Evolutionary conservation across 192 early-diverging fungal genomes (phyloP).

Genomic region (Rhizoclosmatium globosum): DNA sequence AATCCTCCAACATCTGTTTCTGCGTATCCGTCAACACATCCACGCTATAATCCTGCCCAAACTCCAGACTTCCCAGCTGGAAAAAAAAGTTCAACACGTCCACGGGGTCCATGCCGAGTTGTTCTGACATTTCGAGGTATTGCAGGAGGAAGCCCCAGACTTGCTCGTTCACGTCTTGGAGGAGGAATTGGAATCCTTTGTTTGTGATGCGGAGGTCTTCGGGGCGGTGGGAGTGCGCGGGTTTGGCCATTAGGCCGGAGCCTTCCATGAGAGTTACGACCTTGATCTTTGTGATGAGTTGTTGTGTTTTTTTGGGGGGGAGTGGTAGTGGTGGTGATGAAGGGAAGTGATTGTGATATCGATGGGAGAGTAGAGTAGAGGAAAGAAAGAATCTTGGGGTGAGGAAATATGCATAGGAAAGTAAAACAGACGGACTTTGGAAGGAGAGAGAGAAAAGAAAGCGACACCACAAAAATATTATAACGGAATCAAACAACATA

Average conservation of each 20-base stretch:
- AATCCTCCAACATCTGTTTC: slow-evolving; percentile 83
- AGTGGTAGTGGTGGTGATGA: background rate
- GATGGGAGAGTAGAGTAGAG: no score
- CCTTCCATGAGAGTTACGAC: slow-evolving; percentile 57
- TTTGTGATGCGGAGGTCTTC: slow-evolving; percentile 80
- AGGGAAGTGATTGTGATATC: no score
- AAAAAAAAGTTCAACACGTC: slow-evolving; percentile 95
- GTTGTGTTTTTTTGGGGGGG: no score
- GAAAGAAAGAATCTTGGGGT: no score
- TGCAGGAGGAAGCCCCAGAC: slow-evolving; percentile 96
- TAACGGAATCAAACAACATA: slow-evolving; percentile 62
- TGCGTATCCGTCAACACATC: slow-evolving; percentile 87
- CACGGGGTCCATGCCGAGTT: slow-evolving; percentile 84
- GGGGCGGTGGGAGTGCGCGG: slow-evolving; percentile 14
- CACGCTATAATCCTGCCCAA: slow-evolving; percentile 89
- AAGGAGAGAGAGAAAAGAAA: no score
- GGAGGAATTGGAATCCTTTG: slow-evolving; percentile 96
- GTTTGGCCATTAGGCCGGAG: slow-evolving; percentile 76
- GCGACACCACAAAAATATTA: no score
- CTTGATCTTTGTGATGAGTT: no score
- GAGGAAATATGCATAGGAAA: no score
- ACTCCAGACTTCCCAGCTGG: slow-evolving; percentile 88
- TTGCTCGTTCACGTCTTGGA: slow-evolving; percentile 93
- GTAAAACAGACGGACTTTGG: background rate
- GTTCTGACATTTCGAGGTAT: slow-evolving; percentile 84